Base-by-base conservation (phyloP, 2,329 filamentous ascomycete species). In the Penicillium sp. region DNA sequence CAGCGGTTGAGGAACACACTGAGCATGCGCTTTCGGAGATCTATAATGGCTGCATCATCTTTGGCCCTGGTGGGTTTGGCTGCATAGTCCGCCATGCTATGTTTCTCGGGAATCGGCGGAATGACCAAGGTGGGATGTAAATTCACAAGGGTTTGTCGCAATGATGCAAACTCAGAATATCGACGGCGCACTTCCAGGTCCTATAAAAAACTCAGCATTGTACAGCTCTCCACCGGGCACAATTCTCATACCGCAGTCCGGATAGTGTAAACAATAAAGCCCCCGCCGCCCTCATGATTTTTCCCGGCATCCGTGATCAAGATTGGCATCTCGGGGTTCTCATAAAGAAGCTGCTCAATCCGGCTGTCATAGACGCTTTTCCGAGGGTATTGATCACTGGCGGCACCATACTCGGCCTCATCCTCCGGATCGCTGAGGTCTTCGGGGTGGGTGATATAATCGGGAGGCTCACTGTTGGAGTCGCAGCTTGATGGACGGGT, bases 21-120 rank as follows among this genome's bases (percentile, higher is more conserved):
- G 51, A 99, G 75, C 94, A 99, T 99, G 67, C 94, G 89, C 79
- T 97, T 97, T 57, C 94, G 85, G 62, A 97, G 79, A 70, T 99
- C 94, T 61, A 99, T 99, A 43, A 97, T 99, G 58, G 93, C 90
- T 55, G 91, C 88, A 71, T 99, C 95, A 74, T 99, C 93, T 73
- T 97, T 99, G 17, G 95, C 95, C 68, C 93, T 97, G 36, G 94
- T 99, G 1, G 95, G 94, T 67, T 96, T 97, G 28, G 95, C 92
- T 16, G 94, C 94, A 71, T 99, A 99, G 73, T 99, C 94, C 58
- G 93, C 93, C 88, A 99, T 96, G 43, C 91, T 94, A 74, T 99
- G 94, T 75, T 99, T 99, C 77, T 99, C 95, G 22, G 94, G 94
- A 67, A 99, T 99, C 3, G 94, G 94, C 8, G 94, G 95, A 50